Base-by-base conservation (phyloP, 2,329 filamentous ascomycete species). In the Ophiocordyceps camponoti-rufipedis region DNA sequence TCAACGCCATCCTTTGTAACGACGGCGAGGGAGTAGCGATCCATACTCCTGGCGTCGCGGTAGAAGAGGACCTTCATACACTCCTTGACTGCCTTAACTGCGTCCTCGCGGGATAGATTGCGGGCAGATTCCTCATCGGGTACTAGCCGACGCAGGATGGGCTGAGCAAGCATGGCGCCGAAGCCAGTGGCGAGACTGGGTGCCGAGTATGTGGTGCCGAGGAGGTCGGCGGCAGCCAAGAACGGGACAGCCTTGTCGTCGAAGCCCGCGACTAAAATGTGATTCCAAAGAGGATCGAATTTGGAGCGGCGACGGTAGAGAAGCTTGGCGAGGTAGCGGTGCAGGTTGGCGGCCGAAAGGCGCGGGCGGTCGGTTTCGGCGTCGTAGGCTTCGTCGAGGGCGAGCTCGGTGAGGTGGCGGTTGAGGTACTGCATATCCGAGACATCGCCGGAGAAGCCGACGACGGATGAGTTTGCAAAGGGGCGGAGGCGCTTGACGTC, bases 51-150 rank as follows among this genome's bases (percentile, higher is more conserved):
- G 41, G 91, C 91, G 66, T 98, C 91, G 56, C 91, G 78, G 72
- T 98, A 98, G 71, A 85, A 98, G 49, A 98, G 73, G 45, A 96
- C 89, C 75, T 96, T 96, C 85, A 98, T 88, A 66, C 87, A 94
- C 68, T 94, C 84, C 70, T 83, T 83, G 59, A 98, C 67, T 39
- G 86, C 75, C 48, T 81, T 70, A 49, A 95, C 71, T 43, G 91
- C 91, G 60, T 84, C 65, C 56, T 95, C 88, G 60, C 78, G 75
- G 39, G 71, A 79, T 51, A 96, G 70, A 48, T 77, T 69, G 55
- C 77, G 70, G 32, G 83, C 79, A 40, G 84, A 70, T 55, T 76
- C 82, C 64, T 96, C 91, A 55, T 94, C 86, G 23, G 86, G 85
- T 49, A 86, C 85, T 55, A 82, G 67, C 55, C 77, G 78, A 56